Evolutionary conservation across 495 filamentous ascomycete species (phyloP).

Genomic region (Penicillium soppii): DNA sequence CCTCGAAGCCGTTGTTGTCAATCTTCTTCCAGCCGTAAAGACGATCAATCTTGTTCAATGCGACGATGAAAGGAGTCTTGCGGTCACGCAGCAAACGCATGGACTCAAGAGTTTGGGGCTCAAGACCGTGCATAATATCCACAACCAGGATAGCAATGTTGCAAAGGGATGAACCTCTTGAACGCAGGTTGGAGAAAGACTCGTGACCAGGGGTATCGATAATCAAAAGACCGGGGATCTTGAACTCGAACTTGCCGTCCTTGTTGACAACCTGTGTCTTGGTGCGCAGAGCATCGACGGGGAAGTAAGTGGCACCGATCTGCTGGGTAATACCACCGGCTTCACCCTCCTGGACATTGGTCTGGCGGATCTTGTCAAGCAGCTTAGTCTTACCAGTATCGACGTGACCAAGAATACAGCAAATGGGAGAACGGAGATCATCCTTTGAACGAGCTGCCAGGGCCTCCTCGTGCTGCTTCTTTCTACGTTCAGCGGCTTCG

Average conservation of each 20-base stretch:
- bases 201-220: slow-evolving; percentile 99
- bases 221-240: slow-evolving; percentile 93
- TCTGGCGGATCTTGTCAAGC: slow-evolving; percentile 97
- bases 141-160: slow-evolving; percentile 99
- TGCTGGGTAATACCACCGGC: slow-evolving; percentile 99
- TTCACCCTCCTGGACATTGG: slow-evolving; percentile 98
- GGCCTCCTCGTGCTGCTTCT: slow-evolving; percentile 87
- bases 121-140: slow-evolving; percentile 99
- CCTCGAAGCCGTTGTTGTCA: slow-evolving; percentile 96
- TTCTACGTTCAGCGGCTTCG: slow-evolving; percentile 84
- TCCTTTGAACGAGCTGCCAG: slow-evolving; percentile 89
- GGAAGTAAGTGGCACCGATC: slow-evolving; percentile 99
- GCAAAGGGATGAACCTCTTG: slow-evolving; percentile 93
- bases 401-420: slow-evolving; percentile 99
- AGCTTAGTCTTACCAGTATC: slow-evolving; percentile 99
- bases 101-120: slow-evolving; percentile 96
- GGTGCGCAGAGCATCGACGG: slow-evolving; percentile 83
- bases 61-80: slow-evolving; percentile 98
- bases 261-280: slow-evolving; percentile 94
- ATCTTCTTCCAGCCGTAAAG: slow-evolving; percentile 97
- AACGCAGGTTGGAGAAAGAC: slow-evolving; percentile 97
- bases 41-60: slow-evolving; percentile 99
- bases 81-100: slow-evolving; percentile 91
- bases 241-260: slow-evolving; percentile 91
- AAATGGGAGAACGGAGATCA: slow-evolving; percentile 95